Base-by-base conservation (phyloP, 495 filamentous ascomycete species). In the Xylaria curta region DNA sequence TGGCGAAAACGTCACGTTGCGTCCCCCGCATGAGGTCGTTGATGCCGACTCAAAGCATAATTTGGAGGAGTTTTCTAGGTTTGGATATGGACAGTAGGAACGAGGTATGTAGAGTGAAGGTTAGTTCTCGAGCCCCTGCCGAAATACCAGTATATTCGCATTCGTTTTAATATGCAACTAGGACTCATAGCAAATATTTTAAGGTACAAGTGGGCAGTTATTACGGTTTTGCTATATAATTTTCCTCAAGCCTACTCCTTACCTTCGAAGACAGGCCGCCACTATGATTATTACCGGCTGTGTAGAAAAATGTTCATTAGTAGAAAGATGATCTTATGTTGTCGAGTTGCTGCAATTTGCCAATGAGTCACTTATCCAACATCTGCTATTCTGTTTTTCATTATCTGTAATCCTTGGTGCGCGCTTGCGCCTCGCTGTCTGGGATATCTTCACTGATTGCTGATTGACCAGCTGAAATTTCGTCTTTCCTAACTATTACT, bases 31-130 rank as follows among this genome's bases (percentile, higher is more conserved):
- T 47, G 83, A 82, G 12, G 86, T 79, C 75, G 85, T 88, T 21
- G 87, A 89, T 74, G 83, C 82, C 49, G 86, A 85, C 62, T 86
- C 82, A 38, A 73, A 74, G 63, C 79, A 78, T 68, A 89, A 89
- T 72, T 74, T 89, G 24, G 84, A 85, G 58, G 65, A 67, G 49
- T 67, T 67, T 28, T 21, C 21, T 1, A 26, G 33, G 47, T 26
- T 54, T 44, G 49, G 65, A 17, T 54, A 56, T 44, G 47, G 47
- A 19, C 5, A 40, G 49, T 67, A 15, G 17, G 8, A n/a, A 8
- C 1, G 8, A 8, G 15, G 21, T 15, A 36, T 24, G 36, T 21
- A n/a, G 28, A 59, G 6, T 2, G 17, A 1, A 36, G 13, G 33
- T 13, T 58, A 31, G 28, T 31, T 3, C 1, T 31, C 36, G 36